Evolutionary conservation across 2,329 filamentous ascomycete species (phyloP).

Genomic region (Fonsecaea pugnacius): DNA sequence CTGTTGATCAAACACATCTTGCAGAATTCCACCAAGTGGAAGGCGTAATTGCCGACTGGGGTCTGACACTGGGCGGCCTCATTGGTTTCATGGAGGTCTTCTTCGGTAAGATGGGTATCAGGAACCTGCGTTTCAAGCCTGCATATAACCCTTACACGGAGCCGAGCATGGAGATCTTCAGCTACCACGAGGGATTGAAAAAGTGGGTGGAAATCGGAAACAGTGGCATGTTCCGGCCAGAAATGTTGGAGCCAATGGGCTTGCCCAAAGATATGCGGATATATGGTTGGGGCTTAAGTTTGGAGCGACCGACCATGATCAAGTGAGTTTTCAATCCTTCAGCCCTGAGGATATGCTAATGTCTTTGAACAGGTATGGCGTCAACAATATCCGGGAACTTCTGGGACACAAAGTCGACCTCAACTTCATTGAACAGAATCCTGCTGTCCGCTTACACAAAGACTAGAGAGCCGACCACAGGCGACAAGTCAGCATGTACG

Average conservation of each 20-base stretch:
- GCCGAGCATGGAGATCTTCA: constrained; percentile 97
- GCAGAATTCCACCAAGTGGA: constrained; percentile 99
- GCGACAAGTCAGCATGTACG: constrained; percentile 4
- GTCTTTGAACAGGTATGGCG: constrained; percentile 59
- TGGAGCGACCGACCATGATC: constrained; percentile 98
- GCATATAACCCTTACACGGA: constrained; percentile 96
- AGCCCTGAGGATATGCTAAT: constrained; percentile 2
- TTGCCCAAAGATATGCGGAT: constrained; percentile 88
- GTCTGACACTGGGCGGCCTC: constrained; percentile 85
- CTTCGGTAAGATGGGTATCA: constrained; percentile 94
- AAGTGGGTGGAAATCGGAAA: constrained; percentile 98
- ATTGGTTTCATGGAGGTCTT: constrained; percentile 96
- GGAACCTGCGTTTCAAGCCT: constrained; percentile 88
- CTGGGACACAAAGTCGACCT: constrained; percentile 95
- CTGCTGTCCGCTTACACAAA: constrained; percentile 87
- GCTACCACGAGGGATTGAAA: constrained; percentile 83
- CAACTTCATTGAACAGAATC: constrained; percentile 87
- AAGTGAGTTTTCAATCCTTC: constrained; percentile 64
- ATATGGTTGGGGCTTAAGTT: constrained; percentile 88
- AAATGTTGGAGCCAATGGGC: constrained; percentile 96
- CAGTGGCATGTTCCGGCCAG: constrained; percentile 96
- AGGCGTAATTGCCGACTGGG: constrained; percentile 97
- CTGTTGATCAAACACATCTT: constrained; percentile 93
- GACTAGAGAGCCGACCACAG: constrained; percentile 58
- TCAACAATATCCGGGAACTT: constrained; percentile 88